A percentile compares a stretch with the other conserved stretches of the same genome.
These are phyloP conservation scores for Boletus bicolor DNA, from an alignment of 768 basidiomycete genomes.

Conservation along the genomic window DNA sequence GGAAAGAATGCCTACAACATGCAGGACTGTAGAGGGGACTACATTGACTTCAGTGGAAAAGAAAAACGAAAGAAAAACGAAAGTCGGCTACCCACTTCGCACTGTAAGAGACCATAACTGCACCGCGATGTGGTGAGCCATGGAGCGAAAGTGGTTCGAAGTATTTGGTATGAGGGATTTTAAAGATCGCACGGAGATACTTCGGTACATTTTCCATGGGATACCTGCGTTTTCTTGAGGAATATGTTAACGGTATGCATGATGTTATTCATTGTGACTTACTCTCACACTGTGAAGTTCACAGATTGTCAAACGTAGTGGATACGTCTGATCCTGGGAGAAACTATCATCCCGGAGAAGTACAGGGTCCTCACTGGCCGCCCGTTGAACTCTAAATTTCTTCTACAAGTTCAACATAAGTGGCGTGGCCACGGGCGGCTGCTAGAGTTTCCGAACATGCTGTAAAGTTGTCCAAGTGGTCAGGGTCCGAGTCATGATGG, in stretches of 20 bases:
- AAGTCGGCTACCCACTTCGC: conserved; percentile 5
- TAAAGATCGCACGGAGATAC: background rate
- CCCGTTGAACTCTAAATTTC: background rate
- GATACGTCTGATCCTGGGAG: background rate
- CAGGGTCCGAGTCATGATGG: background rate
- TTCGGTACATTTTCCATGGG: background rate
- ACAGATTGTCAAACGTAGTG: background rate
- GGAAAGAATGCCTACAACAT: conserved; percentile 18
- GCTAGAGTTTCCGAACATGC: background rate
- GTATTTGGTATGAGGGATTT: background rate
- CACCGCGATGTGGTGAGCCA: background rate
- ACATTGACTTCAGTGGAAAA: background rate
- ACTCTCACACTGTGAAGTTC: background rate
- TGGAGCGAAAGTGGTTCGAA: background rate
- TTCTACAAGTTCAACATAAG: too few species aligned
- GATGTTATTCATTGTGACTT: background rate
- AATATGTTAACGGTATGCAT: background rate
- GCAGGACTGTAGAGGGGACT: conserved; percentile 17
- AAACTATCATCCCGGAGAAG: background rate
- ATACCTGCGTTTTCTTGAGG: background rate
- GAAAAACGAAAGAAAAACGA: background rate
- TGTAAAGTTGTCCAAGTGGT: background rate
- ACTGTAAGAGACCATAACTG: conserved; percentile 10
- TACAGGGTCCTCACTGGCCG: background rate
- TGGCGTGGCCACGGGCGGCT: background rate